phyloP scores from a whole-genome alignment of 148 eudicot genomes.

The Silene uniflora region DNA sequence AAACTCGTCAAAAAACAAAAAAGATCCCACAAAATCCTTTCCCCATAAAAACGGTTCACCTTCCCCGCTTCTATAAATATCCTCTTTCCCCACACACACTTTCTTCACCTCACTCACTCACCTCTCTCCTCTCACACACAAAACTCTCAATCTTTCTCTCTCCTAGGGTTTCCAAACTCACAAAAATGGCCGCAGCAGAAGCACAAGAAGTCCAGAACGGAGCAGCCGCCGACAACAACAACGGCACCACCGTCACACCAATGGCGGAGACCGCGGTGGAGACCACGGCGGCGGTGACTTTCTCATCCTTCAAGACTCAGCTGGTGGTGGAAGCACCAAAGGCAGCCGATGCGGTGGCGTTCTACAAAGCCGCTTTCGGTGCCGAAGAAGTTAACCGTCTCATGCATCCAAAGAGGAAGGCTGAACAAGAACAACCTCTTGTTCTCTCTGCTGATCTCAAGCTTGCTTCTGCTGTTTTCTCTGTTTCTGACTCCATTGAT shows the following conservation, averaged over 20 bases:
- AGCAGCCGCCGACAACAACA: constrained; percentile 12
- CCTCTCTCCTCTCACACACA: neutral
- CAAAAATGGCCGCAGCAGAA: constrained; percentile 32
- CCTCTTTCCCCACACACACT: constrained; percentile 4
- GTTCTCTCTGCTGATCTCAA: constrained; percentile 75
- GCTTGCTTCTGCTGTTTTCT: constrained; percentile 45
- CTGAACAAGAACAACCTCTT: constrained; percentile 71
- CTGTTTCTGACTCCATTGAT: constrained; percentile 55
- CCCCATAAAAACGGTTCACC: constrained; percentile 36
- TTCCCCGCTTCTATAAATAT: constrained; percentile 42
- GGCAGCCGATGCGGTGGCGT: constrained; percentile 71
- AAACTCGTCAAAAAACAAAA: too few species aligned
- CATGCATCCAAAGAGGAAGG: constrained; percentile 71
- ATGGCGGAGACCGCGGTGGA: neutral
- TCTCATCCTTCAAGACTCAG: constrained; percentile 61
- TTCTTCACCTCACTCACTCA: constrained; percentile 3
- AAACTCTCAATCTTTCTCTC: constrained; percentile 30
- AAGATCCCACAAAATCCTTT: neutral
- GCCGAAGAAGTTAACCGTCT: constrained; percentile 67
- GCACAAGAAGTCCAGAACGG: constrained; percentile 39
- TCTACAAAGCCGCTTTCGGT: constrained; percentile 83
- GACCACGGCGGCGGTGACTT: constrained; percentile 25
- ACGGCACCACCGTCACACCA: constrained; percentile 18
- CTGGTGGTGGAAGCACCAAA: constrained; percentile 59
- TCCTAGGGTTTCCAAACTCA: constrained; percentile 37